phyloP scores from a whole-genome alignment of 768 basidiomycete species.

The Pleurotus pulmonarius region DNA sequence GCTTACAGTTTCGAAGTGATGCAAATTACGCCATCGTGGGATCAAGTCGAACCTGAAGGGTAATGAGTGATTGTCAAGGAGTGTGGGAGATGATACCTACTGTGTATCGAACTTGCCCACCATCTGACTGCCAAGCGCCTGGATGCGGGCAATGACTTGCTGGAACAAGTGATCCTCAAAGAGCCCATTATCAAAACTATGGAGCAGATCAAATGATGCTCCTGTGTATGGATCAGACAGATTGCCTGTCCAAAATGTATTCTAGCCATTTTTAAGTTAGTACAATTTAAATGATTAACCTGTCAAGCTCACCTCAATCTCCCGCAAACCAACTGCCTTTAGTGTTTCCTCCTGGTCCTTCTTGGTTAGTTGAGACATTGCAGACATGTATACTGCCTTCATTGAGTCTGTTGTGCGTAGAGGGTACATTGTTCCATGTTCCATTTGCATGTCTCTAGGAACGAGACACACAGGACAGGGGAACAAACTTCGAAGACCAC shows the following conservation, averaged over 20 bases:
- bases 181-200: constrained; percentile 28
- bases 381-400: constrained; percentile 11
- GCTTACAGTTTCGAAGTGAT: background rate
- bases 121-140: constrained; percentile 18
- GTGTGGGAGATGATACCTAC: background rate
- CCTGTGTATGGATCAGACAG: constrained; percentile 29
- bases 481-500: constrained; percentile 20
- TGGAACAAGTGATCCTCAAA: constrained; percentile 27
- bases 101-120: constrained; percentile 8
- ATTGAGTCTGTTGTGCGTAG: constrained; percentile 14
- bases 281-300: background rate
- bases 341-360: constrained; percentile 9
- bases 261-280: constrained; percentile 20
- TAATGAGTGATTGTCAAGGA: background rate
- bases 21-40: background rate
- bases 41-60: background rate
- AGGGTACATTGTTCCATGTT: constrained; percentile 15
- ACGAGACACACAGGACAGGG: constrained; percentile 38
- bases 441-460: constrained; percentile 17
- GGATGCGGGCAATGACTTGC: constrained; percentile 19
- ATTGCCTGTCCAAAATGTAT: constrained; percentile 33
- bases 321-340: constrained; percentile 16
- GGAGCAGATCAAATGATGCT: constrained; percentile 34
- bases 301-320: constrained; percentile 17
- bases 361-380: background rate